Evolutionary conservation across 2,329 filamentous ascomycete genomes (phyloP).

Genomic region (Nemania abortiva): DNA sequence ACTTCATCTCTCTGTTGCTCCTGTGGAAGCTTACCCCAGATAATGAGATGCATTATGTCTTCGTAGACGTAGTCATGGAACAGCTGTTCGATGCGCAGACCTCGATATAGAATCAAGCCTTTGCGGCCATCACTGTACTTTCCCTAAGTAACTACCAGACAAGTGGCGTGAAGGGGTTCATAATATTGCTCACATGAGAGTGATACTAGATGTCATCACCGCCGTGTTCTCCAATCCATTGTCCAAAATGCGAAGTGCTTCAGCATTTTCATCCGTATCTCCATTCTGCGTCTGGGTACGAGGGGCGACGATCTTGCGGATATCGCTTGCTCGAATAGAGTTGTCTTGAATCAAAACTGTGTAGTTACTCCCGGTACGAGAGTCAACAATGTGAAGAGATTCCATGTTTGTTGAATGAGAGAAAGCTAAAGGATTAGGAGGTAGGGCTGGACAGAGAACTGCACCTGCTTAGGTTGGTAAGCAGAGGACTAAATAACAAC

Average conservation of each 20-base stretch:
- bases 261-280: neutral
- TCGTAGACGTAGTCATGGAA: constrained; percentile 42
- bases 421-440: neutral
- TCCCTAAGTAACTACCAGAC: neutral
- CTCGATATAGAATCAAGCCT: constrained; percentile 53
- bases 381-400: neutral
- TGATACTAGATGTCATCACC: constrained; percentile 47
- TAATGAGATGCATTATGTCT: constrained; percentile 40
- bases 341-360: neutral
- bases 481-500: neutral
- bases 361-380: neutral
- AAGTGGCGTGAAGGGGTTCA: neutral
- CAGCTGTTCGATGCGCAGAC: constrained; percentile 48
- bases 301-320: neutral
- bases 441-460: no score
- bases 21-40: constrained; percentile 27
- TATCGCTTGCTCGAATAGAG: neutral
- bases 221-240: constrained; percentile 49
- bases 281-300: neutral
- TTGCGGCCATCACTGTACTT: constrained; percentile 49
- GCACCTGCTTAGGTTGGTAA: no score
- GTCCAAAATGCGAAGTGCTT: constrained; percentile 40
- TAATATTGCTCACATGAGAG: constrained; percentile 43
- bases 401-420: neutral
- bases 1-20: no score